Base-by-base conservation (phyloP, 2,329 filamentous ascomycete species). In the Sphaerulina vaccinii region DNA sequence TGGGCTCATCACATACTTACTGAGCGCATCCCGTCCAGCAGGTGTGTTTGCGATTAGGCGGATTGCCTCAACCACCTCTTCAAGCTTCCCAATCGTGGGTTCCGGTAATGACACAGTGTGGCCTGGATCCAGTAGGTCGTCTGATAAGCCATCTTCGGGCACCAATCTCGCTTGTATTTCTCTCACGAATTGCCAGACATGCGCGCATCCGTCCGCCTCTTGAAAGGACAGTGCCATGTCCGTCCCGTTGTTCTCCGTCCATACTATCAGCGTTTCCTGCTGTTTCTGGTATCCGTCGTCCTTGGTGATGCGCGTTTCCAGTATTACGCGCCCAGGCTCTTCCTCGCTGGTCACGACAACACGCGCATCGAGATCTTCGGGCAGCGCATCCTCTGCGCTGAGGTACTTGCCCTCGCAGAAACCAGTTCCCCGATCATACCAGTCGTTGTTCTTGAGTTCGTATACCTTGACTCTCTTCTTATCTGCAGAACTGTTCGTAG, bases 141-240 rank as follows among this genome's bases (percentile, higher is more conserved):
- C 93, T 36, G 90, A 95, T 48, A 96, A 79, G 53, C 83, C 86
- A 69, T 97, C 91, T 67, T 96, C 91, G 84, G 69, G 57, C 41
- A 58, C 61, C 55, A 92, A 80, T 33, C 87, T 83, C 68, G 87
- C 84, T 70, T 97, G 92, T 49, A 96, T 83, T 51, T 84, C 83
- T 68, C 86, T 88, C 53, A 99, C 88, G 62, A 97, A 97, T 64
- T 92, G 90, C 93, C 93, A 99, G 70, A 99, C 96, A 57, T 85
- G 79, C 16, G 88, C 83, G 72, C 93, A 99, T 39, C 92, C 93
- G 62, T 97, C 93, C 2, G 91, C 87, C 74, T 99, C 93, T 71
- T 99, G 93, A 67, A 99, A 99, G 69, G 91, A 96, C 58, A 99
- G 80, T 37, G 93, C 93, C 93, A 99, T 97, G 69, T 99, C 93